These are phyloP conservation scores for Bimuria novae-zelandiae DNA, from an alignment of 2,329 filamentous ascomycete species.

Conservation along the genomic window DNA sequence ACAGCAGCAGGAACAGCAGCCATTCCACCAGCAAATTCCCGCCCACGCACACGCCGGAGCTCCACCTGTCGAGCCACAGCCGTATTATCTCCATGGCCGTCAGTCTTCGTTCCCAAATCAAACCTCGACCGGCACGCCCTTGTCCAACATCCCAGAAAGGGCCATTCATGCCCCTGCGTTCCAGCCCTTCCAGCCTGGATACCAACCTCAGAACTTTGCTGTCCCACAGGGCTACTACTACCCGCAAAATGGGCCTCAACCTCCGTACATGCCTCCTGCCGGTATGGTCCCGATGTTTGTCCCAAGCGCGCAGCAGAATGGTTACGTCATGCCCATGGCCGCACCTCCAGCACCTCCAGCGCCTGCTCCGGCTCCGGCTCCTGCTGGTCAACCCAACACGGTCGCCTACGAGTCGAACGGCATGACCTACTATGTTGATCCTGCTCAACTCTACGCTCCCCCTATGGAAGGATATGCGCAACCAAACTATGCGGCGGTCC, in stretches of 20 bases:
- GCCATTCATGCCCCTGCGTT: slow-evolving; percentile 90
- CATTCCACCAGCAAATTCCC: slow-evolving; percentile 95
- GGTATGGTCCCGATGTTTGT: slow-evolving; percentile 62
- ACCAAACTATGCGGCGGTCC: slow-evolving; percentile 58
- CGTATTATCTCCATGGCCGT: slow-evolving; percentile 65
- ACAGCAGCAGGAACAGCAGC: slow-evolving; percentile 73
- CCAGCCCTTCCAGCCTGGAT: slow-evolving; percentile 66
- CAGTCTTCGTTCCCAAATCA: slow-evolving; percentile 73
- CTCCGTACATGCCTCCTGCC: slow-evolving; percentile 51
- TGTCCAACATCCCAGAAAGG: slow-evolving; percentile 90
- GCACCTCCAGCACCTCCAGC: slow-evolving; percentile 28
- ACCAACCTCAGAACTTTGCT: slow-evolving; percentile 52
- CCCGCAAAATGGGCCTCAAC: slow-evolving; percentile 43
- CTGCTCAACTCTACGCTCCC: slow-evolving; percentile 64
- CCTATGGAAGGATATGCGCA: slow-evolving; percentile 51
- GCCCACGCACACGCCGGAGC: slow-evolving; percentile 67
- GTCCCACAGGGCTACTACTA: slow-evolving; percentile 67
- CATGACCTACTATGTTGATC: slow-evolving; percentile 94
- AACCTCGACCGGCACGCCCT: slow-evolving; percentile 73
- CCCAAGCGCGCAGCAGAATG: slow-evolving; percentile 57
- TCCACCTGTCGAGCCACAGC: slow-evolving; percentile 51
- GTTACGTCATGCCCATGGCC: slow-evolving; percentile 47
- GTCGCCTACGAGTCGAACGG: slow-evolving; percentile 90
- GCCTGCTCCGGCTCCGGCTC: slow-evolving; percentile 32
- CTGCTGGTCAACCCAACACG: slow-evolving; percentile 55